Percentiles rank a stretch among this genome's conserved stretches.
These are phyloP conservation scores for Craterostigma plantagineum DNA, from an alignment of 257 asterid genomes.

Conservation along the genomic window DNA sequence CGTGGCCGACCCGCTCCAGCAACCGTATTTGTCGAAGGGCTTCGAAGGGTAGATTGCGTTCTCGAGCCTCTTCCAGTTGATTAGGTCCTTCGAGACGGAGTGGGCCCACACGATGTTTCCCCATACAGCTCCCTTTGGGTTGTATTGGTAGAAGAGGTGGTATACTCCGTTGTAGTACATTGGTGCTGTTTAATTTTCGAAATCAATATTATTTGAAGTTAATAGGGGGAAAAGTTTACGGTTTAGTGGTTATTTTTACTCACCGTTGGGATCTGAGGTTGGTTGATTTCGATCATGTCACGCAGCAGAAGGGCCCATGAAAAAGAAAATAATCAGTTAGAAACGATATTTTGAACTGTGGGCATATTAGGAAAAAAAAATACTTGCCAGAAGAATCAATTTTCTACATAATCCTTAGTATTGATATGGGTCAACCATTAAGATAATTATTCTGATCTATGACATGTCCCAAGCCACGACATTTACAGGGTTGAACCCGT, in stretches of 20 bases:
- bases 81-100: conserved; percentile 52
- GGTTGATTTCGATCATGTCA: conserved; percentile 6
- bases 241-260: conserved; percentile 6
- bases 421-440: no score
- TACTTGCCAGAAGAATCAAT: no score
- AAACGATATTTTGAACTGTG: neutral
- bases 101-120: conserved; percentile 82
- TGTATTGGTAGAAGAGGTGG: conserved; percentile 83
- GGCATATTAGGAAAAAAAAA: no score
- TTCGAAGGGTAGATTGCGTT: conserved; percentile 49
- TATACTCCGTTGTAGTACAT: conserved; percentile 64
- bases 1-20: conserved; percentile 81
- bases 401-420: no score
- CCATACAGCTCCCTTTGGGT: conserved; percentile 56
- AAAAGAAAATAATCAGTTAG: neutral
- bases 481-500: no score
- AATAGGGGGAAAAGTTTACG: neutral
- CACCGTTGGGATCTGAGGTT: conserved; percentile 54
- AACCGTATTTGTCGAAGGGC: conserved; percentile 42
- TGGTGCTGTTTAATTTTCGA: conserved; percentile 73
- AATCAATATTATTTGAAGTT: no score
- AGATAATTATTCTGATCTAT: no score
- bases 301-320: conserved; percentile 4
- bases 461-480: no score
- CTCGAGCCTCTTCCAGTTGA: conserved; percentile 47